Conservation (phyloP, 805 yeast species). For the Yamadazyma olivae region DNA sequence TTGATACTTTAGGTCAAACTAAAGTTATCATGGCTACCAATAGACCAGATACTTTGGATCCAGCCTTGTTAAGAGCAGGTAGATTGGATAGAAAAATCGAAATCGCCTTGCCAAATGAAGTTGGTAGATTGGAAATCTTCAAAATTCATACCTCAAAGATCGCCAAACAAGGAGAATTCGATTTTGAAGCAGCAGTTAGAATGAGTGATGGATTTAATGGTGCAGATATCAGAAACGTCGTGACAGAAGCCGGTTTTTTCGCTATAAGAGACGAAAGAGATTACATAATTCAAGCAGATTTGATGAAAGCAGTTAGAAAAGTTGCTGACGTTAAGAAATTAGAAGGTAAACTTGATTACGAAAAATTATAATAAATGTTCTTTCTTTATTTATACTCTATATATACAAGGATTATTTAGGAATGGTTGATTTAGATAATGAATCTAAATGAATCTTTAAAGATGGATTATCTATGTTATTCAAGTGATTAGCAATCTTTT, state of each 20-base stretch:
- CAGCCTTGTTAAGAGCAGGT: constrained; percentile 96
- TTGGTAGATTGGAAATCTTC: constrained; percentile 89
- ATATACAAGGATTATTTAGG: background rate
- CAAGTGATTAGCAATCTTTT: constrained; percentile 41
- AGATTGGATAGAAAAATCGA: constrained; percentile 95
- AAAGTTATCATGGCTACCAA: constrained; percentile 99
- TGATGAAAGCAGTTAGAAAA: constrained; percentile 97
- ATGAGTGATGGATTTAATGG: constrained; percentile 99
- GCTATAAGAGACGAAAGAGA: constrained; percentile 98
- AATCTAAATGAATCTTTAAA: constrained; percentile 37
- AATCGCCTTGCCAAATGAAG: constrained; percentile 93
- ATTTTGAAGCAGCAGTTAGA: constrained; percentile 94
- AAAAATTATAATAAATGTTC: constrained; percentile 59
- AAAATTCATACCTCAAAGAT: constrained; percentile 88
- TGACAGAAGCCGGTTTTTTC: constrained; percentile 98
- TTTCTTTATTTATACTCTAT: background rate
- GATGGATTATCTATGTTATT: constrained; percentile 32
- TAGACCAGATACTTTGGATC: constrained; percentile 97
- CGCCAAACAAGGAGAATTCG: constrained; percentile 90
- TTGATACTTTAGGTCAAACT: constrained; percentile 93
- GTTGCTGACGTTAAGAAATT: constrained; percentile 95
- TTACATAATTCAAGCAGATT: constrained; percentile 86
- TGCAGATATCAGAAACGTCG: constrained; percentile 94
- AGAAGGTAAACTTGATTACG: constrained; percentile 94
- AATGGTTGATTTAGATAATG: constrained; percentile 21